Percentiles rank a stretch among this genome's conserved stretches.
Evolutionary conservation across 257 asterid species (phyloP).

Genomic region (Echium plantagineum): DNA sequence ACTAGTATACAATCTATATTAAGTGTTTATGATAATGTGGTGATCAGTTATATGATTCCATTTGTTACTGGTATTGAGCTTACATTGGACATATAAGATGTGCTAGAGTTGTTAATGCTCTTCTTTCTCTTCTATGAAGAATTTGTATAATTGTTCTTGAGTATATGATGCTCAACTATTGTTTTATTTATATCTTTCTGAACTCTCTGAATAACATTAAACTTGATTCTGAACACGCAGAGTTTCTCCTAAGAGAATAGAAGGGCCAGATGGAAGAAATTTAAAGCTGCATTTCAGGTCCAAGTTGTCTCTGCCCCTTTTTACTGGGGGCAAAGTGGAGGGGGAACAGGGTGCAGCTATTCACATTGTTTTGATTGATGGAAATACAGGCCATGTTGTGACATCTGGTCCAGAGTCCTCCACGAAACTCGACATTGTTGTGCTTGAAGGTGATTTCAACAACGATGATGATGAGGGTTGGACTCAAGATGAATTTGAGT

Average conservation of each 20-base stretch:
- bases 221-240: slow-evolving; percentile 3
- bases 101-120: too few relatives aligned
- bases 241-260: slow-evolving; percentile 18
- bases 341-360: slow-evolving; percentile 19
- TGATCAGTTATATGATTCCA: too few relatives aligned
- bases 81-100: too few relatives aligned
- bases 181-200: neutral
- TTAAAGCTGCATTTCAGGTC: slow-evolving; percentile 24
- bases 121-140: too few relatives aligned
- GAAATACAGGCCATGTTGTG: slow-evolving; percentile 14
- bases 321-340: slow-evolving; percentile 25
- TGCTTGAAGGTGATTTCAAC: slow-evolving; percentile 29
- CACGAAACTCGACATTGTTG: slow-evolving; percentile 22
- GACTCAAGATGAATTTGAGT: slow-evolving; percentile 23
- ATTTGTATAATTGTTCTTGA: too few relatives aligned
- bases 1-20: too few relatives aligned
- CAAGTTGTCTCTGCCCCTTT: slow-evolving; percentile 22
- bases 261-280: slow-evolving; percentile 18
- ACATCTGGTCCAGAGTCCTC: slow-evolving; percentile 25
- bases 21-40: too few relatives aligned
- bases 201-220: neutral
- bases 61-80: too few relatives aligned
- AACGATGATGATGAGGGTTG: slow-evolving; percentile 24
- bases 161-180: too few relatives aligned
- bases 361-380: slow-evolving; percentile 22